Conservation (phyloP, 495 filamentous ascomycete genomes). For the Bathelium albidoporum region DNA sequence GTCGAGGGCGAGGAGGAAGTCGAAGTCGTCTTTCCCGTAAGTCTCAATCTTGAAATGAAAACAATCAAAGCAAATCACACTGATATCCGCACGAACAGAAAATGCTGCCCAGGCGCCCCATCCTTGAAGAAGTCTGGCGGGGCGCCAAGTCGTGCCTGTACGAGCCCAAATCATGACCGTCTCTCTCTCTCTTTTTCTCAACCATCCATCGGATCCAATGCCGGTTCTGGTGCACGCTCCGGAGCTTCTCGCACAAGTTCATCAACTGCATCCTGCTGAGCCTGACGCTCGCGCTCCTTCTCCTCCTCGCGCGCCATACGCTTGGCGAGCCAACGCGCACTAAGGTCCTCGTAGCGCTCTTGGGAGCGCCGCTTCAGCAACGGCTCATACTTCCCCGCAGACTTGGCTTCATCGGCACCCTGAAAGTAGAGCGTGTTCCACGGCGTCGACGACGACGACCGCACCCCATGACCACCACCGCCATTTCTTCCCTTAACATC, state of each 20-base stretch:
- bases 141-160: slow-evolving; percentile 67
- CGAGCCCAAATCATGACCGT: slow-evolving; percentile 45
- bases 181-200: not conserved
- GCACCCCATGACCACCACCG: slow-evolving; percentile 14
- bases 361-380: slow-evolving; percentile 55
- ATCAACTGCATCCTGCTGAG: not conserved
- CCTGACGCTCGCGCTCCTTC: slow-evolving; percentile 4
- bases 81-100: slow-evolving; percentile 33
- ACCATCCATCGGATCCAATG: not conserved
- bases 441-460: not conserved
- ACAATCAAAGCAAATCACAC: not conserved
- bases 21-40: slow-evolving; percentile 83
- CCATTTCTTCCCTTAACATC: slow-evolving; percentile 30
- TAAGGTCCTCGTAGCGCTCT: slow-evolving; percentile 58
- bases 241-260: too few relatives aligned
- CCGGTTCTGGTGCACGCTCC: too few relatives aligned
- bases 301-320: slow-evolving; percentile 45
- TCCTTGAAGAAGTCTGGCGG: slow-evolving; percentile 80
- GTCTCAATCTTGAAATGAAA: slow-evolving; percentile 18
- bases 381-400: slow-evolving; percentile 58
- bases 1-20: slow-evolving; percentile 83
- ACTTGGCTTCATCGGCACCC: slow-evolving; percentile 51
- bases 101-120: slow-evolving; percentile 55
- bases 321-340: slow-evolving; percentile 62
- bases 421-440: slow-evolving; percentile 55